Base-by-base conservation (phyloP, 495 filamentous ascomycete species). In the Penicillium daleae region DNA sequence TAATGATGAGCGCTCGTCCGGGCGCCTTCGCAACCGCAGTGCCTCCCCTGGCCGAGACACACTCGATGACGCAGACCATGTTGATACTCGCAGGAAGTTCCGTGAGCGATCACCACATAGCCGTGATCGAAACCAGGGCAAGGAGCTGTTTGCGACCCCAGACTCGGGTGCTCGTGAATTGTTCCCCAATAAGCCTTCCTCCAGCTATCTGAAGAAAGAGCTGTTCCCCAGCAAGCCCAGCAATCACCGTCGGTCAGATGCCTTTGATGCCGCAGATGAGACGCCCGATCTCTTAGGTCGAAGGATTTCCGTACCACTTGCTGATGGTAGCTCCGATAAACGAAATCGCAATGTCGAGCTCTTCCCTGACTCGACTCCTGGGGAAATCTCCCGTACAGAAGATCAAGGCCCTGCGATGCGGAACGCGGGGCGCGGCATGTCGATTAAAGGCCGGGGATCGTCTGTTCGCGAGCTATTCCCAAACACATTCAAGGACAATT, bases 391-490 rank as follows among this genome's bases (percentile, higher is more conserved):
- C 29, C 33, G 33, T 6, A 75, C 65, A 21, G 80, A 79, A 40
- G 79, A 85, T 51, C 79, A 84, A 60, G 89, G 84, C 2, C 82
- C 88, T 65, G 80, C 83, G 6, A 91, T 94, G 65, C 89, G 89
- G 46, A 90, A 90, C 3, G 78, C 80, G 19, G 73, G 76, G 32
- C 65, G 77, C 24, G 79, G 80, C 8, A 64, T 79, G 8, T 79
- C 80, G 2, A 80, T 81, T 59, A 83, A 82, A 59, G 79, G 79
- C 46, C 72, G 69, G 21, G 76, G 76, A 10, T 74, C 83, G 12
- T 86, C 84, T 1, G 86, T 82, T 3, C 87, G 84, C 56, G 90
- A 93, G 70, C 73, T 93, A 15, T 93, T 93, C 60, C 89, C 90
- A 10, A 81, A 82, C 5, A 89, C 86, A 61, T 86, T 19, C n/a